These are phyloP conservation scores for Erigeron philadelphicus DNA, from an alignment of 140 eudicot species.

Conservation along the genomic window DNA sequence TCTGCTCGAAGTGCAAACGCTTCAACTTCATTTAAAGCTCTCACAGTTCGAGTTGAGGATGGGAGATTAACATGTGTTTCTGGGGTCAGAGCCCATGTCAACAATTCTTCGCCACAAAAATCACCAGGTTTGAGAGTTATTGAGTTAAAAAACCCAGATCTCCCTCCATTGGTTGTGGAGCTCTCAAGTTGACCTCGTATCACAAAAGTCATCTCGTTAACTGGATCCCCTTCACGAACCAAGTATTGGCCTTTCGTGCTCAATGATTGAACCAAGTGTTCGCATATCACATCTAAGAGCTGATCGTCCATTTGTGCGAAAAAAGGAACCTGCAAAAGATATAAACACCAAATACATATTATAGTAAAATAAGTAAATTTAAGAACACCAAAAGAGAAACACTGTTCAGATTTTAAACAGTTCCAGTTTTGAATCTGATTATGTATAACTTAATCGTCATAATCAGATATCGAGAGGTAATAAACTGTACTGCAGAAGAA, in stretches of 20 bases:
- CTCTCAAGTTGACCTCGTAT: constrained; percentile 86
- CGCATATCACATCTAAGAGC: constrained; percentile 75
- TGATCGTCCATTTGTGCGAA: constrained; percentile 84
- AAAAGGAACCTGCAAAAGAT: constrained; percentile 57
- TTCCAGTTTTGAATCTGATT: not conserved
- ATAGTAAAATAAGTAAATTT: not conserved
- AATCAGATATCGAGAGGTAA: not conserved
- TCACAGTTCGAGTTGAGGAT: constrained; percentile 76
- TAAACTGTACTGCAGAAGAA: no score
- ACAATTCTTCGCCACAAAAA: constrained; percentile 78
- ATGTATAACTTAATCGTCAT: not conserved
- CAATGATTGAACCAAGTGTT: constrained; percentile 58
- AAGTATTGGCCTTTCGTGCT: constrained; percentile 66
- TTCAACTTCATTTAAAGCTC: constrained; percentile 69
- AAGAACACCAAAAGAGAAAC: not conserved
- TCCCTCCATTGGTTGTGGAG: constrained; percentile 79
- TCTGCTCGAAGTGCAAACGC: constrained; percentile 84
- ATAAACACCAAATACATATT: constrained; percentile 8
- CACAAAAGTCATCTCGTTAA: constrained; percentile 71
- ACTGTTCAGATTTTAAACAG: not conserved
- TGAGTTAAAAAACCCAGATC: constrained; percentile 70
- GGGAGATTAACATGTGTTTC: constrained; percentile 56
- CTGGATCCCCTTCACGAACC: constrained; percentile 87
- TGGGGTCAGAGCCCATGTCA: constrained; percentile 72
- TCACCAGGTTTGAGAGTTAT: constrained; percentile 70